Percentiles rank a stretch among this genome's conserved stretches.
Conservation (phyloP, 2,329 filamentous ascomycete species). For the Cladobotryum mycophilum region DNA sequence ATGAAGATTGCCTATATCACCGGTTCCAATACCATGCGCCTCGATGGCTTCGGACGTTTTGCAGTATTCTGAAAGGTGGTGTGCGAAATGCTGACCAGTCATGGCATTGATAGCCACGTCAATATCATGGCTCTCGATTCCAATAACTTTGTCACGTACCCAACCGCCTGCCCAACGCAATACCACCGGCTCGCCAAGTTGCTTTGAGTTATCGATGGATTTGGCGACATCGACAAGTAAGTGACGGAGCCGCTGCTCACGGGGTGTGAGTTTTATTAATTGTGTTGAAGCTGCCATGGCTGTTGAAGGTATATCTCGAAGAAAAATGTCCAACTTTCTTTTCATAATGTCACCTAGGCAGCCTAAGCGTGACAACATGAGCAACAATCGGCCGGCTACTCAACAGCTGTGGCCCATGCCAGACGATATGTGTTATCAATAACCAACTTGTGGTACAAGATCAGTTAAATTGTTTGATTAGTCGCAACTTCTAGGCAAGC, state of each 20-base stretch:
- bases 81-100: conserved; percentile 73
- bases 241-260: conserved; percentile 65
- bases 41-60: conserved; percentile 51
- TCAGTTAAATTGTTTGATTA: too few relatives aligned
- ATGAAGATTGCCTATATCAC: conserved; percentile 69
- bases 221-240: conserved; percentile 77
- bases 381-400: not conserved
- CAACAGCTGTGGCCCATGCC: not conserved
- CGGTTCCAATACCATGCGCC: conserved; percentile 51
- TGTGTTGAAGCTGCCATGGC: conserved; percentile 17
- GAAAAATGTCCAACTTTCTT: conserved; percentile 26
- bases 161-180: conserved; percentile 80
- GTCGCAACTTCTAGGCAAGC: not conserved
- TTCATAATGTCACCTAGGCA: conserved; percentile 25
- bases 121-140: conserved; percentile 69
- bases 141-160: conserved; percentile 79
- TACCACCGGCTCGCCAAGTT: conserved; percentile 49
- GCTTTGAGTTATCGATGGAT: conserved; percentile 45
- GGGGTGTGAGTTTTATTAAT: conserved; percentile 54
- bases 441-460: too few relatives aligned
- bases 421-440: not conserved
- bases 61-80: conserved; percentile 63
- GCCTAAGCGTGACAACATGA: conserved; percentile 20
- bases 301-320: conserved; percentile 15
- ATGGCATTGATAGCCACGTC: conserved; percentile 81